Base-by-base conservation (phyloP, 1,139 yeast species). In the Citeromyces siamensis region DNA sequence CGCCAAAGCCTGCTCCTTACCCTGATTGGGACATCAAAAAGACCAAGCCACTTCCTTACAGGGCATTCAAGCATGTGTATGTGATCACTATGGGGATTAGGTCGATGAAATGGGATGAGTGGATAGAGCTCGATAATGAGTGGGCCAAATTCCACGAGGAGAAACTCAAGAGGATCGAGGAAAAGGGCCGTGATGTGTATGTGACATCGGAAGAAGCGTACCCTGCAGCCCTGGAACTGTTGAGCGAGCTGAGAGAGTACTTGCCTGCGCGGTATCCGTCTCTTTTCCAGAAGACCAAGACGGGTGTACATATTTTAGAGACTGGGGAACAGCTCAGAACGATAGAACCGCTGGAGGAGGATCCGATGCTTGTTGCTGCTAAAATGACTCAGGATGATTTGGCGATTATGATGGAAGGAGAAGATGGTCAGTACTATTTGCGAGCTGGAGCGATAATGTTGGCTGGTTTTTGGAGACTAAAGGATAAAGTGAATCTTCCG, bases 61-160 rank as follows among this genome's bases (percentile, higher is more conserved):
- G 82, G 39, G 79, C 81, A 0, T 75, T 75, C 50, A 73, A 64
- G 49, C 75, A 71, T 50, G 71, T 68, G 41, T 75, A 75, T 47
- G 56, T 53, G 37, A 56, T 62, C 32, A 75, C 75, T 20, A 75
- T 75, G 83, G 83, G 81, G n/a, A 74, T 75, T 35, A 57, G 81
- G 45, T 61, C 59, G 41, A 68, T 75, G 77, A 68, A 71, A 37
- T 66, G 68, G 64, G 58, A 68, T 38, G 59, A 60, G 36, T 76
- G 84, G 84, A 68, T 76, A 44, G 79, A 76, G 50, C 58, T 76
- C 38, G 84, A 76, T 51, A 74, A 70, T 43, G 75, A 75, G 51
- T 76, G 81, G 80, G 46, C 45, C 38, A 66, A 65, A 44, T 75
- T 51, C 45, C 82, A 76, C 49, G 47, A 64, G 18, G 59, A 68